These are phyloP conservation scores for Pythium volutum DNA, from an alignment of 352 stramenopile species.

Conservation along the genomic window DNA sequence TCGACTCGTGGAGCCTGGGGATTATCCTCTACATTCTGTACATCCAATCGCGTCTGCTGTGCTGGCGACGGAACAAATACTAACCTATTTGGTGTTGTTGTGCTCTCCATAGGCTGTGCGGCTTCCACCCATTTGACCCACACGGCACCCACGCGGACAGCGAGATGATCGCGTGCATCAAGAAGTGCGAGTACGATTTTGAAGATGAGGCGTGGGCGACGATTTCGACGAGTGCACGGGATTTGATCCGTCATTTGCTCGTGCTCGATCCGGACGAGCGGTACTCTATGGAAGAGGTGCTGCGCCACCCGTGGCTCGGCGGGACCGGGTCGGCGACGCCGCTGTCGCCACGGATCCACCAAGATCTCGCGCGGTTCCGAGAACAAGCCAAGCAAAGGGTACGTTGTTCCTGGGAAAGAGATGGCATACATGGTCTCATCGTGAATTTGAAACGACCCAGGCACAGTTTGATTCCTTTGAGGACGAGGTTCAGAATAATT, in stretches of 20 bases:
- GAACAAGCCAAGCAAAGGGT: conserved; percentile 59
- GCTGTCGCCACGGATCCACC: conserved; percentile 67
- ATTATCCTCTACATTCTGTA: conserved; percentile 86
- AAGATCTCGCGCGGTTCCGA: conserved; percentile 58
- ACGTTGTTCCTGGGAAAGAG: not conserved
- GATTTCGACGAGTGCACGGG: conserved; percentile 64
- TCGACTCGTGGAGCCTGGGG: conserved; percentile 86
- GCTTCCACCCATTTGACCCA: conserved; percentile 83
- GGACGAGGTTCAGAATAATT: conserved; percentile 19
- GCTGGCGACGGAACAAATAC: not conserved
- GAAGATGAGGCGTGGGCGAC: conserved; percentile 61
- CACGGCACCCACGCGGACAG: conserved; percentile 70
- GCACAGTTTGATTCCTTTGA: conserved; percentile 25
- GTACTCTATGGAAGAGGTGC: conserved; percentile 68
- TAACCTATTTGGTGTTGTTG: not conserved
- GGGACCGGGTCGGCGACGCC: conserved; percentile 30
- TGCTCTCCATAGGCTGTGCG: conserved; percentile 42
- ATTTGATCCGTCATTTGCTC: conserved; percentile 73
- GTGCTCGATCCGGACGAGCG: conserved; percentile 63
- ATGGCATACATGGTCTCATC: no score
- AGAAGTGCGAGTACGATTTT: conserved; percentile 72
- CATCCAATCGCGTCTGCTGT: not conserved
- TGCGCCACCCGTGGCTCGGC: conserved; percentile 71
- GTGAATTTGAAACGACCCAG: no score
- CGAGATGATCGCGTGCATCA: conserved; percentile 83